These are phyloP conservation scores for Chaetomium cochliodes DNA, from an alignment of 495 filamentous ascomycete species.

Conservation along the genomic window DNA sequence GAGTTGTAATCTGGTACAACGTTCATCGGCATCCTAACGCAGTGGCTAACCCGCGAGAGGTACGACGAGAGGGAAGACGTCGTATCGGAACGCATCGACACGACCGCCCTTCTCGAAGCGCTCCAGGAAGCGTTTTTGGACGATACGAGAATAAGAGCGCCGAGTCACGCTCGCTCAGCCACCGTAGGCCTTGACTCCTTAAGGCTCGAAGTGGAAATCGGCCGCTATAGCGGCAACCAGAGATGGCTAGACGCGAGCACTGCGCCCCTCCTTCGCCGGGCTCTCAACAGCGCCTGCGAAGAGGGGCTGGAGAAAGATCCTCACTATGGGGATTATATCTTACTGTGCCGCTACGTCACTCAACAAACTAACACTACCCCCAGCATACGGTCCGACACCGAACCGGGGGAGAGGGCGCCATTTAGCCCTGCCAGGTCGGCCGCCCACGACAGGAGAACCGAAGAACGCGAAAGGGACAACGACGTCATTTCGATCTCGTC, in stretches of 20 bases:
- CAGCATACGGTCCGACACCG: background rate
- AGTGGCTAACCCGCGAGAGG: background rate
- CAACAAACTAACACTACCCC: background rate
- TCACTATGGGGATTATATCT: background rate
- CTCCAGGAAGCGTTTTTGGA: background rate
- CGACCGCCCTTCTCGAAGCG: background rate
- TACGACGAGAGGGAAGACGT: background rate
- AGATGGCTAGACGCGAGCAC: background rate
- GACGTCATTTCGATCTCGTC: conserved; percentile 1
- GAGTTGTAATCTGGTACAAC: background rate
- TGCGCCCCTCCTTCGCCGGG: background rate
- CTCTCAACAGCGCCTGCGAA: background rate
- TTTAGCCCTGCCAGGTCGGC: too few relatives aligned
- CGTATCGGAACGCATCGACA: background rate
- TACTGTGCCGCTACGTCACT: background rate
- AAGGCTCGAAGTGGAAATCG: background rate
- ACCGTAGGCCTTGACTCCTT: background rate
- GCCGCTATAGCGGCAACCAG: background rate
- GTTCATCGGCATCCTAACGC: background rate
- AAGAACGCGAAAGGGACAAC: background rate
- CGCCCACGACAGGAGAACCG: background rate
- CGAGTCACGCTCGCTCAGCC: background rate
- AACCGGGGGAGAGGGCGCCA: background rate
- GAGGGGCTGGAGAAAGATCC: background rate
- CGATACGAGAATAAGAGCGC: background rate